These are phyloP conservation scores for Ganoderma boninense DNA, from an alignment of 1,284 basidiomycete species.

Conservation along the genomic window DNA sequence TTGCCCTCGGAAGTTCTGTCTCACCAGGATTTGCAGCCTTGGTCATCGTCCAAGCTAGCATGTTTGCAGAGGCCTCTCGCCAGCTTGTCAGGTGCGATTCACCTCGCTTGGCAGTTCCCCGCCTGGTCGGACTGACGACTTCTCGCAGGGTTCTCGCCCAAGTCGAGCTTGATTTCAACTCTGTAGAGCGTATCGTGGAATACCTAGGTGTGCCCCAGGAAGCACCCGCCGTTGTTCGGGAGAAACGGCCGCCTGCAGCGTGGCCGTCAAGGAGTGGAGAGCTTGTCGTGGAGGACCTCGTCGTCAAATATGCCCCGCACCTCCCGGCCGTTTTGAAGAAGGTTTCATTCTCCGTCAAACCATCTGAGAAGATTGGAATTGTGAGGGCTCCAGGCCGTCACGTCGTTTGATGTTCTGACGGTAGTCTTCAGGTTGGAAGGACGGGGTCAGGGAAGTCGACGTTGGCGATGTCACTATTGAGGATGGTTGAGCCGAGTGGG, in stretches of 20 bases:
- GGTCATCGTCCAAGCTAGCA: constrained; percentile 81
- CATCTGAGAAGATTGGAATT: constrained; percentile 82
- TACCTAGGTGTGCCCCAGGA: constrained; percentile 84
- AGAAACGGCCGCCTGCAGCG: constrained; percentile 71
- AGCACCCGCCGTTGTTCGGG: constrained; percentile 70
- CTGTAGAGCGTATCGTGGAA: constrained; percentile 85
- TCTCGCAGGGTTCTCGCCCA: constrained; percentile 64
- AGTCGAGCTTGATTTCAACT: constrained; percentile 78
- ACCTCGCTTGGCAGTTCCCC: not conserved
- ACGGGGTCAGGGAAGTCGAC: constrained; percentile 81
- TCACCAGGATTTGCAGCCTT: constrained; percentile 80
- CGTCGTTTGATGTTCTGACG: not conserved
- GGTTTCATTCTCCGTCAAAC: constrained; percentile 73
- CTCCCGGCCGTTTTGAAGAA: constrained; percentile 77
- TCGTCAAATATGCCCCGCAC: constrained; percentile 78
- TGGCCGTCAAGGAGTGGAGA: constrained; percentile 77
- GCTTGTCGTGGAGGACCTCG: constrained; percentile 68
- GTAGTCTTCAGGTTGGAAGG: constrained; percentile 59
- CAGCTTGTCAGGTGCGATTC: constrained; percentile 64
- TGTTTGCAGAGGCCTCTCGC: constrained; percentile 74
- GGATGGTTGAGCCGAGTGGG: constrained; percentile 80
- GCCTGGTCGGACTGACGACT: constrained; percentile 8
- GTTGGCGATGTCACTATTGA: constrained; percentile 76
- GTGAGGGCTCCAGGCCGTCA: constrained; percentile 40
- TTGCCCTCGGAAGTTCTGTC: constrained; percentile 74